Evolutionary conservation across 208 protist genomes (phyloP).

Genomic region (Leptomonas pyrrhocoris): DNA sequence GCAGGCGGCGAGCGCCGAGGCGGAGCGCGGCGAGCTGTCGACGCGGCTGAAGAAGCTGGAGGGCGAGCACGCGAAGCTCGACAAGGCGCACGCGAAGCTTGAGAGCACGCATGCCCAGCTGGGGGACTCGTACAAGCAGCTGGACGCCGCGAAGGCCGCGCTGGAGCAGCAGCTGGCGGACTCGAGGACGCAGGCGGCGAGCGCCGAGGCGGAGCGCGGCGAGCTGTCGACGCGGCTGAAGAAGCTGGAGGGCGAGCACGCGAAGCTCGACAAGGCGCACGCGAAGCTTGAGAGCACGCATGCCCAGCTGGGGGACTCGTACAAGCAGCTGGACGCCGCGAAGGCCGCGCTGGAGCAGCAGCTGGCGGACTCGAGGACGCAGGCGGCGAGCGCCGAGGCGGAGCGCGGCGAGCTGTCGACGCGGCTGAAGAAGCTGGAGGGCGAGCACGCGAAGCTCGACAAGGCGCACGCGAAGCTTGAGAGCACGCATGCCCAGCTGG

Average conservation of each 20-base stretch:
- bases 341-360: constrained; percentile 8
- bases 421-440: constrained; percentile 38
- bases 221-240: constrained; percentile 49
- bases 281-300: constrained; percentile 20
- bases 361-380: neutral
- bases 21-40: constrained; percentile 48
- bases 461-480: constrained; percentile 15
- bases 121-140: constrained; percentile 14
- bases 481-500: constrained; percentile 17
- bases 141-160: neutral
- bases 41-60: constrained; percentile 40
- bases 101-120: constrained; percentile 17
- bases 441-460: constrained; percentile 24
- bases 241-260: constrained; percentile 15
- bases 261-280: constrained; percentile 17
- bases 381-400: neutral
- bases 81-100: constrained; percentile 11
- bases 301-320: constrained; percentile 16
- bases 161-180: constrained; percentile 12
- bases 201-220: constrained; percentile 3
- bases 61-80: constrained; percentile 24
- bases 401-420: constrained; percentile 29
- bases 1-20: constrained; percentile 7
- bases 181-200: neutral
- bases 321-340: constrained; percentile 5